phyloP scores from a whole-genome alignment of 2,329 filamentous ascomycete genomes.

The Acrocalymma vagum region DNA sequence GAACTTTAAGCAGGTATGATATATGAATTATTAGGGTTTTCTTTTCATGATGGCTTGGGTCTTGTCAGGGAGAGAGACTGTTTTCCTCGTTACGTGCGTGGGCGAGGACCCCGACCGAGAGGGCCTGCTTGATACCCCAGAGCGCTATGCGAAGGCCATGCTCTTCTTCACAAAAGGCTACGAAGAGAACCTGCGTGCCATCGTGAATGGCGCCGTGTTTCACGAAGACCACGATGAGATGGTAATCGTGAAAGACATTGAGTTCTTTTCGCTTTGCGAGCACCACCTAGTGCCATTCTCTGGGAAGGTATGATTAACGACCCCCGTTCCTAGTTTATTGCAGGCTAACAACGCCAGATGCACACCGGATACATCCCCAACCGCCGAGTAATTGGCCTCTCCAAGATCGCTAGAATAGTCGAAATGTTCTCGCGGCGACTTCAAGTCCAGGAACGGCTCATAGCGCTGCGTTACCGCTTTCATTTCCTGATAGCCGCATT shows the following conservation, averaged over 20 bases:
- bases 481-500: no score
- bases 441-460: slow-evolving; percentile 95
- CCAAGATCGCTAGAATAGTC: slow-evolving; percentile 92
- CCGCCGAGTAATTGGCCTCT: slow-evolving; percentile 90
- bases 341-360: slow-evolving; percentile 69
- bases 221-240: slow-evolving; percentile 97
- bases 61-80: no score
- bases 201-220: slow-evolving; percentile 94
- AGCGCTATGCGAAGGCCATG: slow-evolving; percentile 93
- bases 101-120: slow-evolving; percentile 72
- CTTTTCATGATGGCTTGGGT: no score
- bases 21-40: no score
- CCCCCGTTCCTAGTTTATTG: slow-evolving; percentile 15
- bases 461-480: no score
- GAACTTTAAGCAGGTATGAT: no score
- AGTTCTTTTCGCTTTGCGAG: slow-evolving; percentile 93
- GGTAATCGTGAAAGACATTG: slow-evolving; percentile 97
- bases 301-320: slow-evolving; percentile 94
- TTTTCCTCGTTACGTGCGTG: slow-evolving; percentile 71
- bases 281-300: slow-evolving; percentile 97
- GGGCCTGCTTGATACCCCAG: slow-evolving; percentile 72
- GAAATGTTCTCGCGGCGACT: slow-evolving; percentile 95
- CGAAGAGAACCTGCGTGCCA: slow-evolving; percentile 89
- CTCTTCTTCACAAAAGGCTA: slow-evolving; percentile 97
- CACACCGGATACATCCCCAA: slow-evolving; percentile 98